A percentile compares a stretch with the other conserved stretches of the same genome.
Conservation (phyloP, 495 filamentous ascomycete species). For the Evernia prunastri region DNA sequence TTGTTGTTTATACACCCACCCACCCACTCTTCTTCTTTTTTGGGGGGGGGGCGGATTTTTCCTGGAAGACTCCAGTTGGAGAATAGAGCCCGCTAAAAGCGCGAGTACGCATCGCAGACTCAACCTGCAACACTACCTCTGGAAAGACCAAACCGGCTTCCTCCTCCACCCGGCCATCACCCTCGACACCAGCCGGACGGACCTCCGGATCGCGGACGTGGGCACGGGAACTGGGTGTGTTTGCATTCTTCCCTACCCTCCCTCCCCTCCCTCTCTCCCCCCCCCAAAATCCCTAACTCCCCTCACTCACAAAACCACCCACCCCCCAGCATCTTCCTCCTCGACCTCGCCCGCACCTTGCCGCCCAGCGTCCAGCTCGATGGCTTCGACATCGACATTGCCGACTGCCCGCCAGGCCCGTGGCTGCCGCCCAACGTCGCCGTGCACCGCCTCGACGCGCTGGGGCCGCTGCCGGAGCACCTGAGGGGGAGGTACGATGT, state of each 20-base stretch:
- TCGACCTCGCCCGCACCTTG: constrained; percentile 29
- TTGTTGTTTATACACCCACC: no score
- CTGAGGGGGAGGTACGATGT: constrained; percentile 34
- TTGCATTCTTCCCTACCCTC: background rate
- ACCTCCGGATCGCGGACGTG: constrained; percentile 32
- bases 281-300: no score
- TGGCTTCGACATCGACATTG: constrained; percentile 33
- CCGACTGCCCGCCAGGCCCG: constrained; percentile 26
- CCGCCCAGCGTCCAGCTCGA: constrained; percentile 26
- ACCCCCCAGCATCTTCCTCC: constrained; percentile 29
- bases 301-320: background rate
- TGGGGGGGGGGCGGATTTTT: no score
- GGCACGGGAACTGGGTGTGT: constrained; percentile 35
- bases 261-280: background rate
- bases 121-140: constrained; percentile 30
- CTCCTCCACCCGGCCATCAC: constrained; percentile 29
- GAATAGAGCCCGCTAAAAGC: no score
- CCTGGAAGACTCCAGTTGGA: no score
- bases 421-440: constrained; percentile 31
- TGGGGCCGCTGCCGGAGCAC: constrained; percentile 24
- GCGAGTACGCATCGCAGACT: no score
- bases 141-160: constrained; percentile 29
- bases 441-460: constrained; percentile 29
- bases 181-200: constrained; percentile 13
- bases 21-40: no score